Evolutionary conservation across 169 alveolate species (phyloP).

Genomic region (Blepharisma undulans): DNA sequence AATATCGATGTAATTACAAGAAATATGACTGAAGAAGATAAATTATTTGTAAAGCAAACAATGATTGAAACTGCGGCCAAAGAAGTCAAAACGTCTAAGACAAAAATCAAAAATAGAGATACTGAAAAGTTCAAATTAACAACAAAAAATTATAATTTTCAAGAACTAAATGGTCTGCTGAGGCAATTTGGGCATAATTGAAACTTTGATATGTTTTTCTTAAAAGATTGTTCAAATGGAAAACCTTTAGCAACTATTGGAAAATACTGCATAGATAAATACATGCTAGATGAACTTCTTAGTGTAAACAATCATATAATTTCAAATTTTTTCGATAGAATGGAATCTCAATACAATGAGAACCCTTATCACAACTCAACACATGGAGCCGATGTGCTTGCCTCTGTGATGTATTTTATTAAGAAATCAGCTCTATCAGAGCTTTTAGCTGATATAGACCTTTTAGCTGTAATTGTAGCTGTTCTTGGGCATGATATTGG

Average conservation of each 20-base stretch:
- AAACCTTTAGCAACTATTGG: not conserved
- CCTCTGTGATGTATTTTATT: constrained; percentile 26
- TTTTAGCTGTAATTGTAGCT: constrained; percentile 34
- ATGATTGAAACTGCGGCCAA: not conserved
- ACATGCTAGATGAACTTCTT: not conserved
- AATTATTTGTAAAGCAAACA: not conserved
- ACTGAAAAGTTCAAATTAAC: not conserved
- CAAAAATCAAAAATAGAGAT: not conserved
- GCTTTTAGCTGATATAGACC: constrained; percentile 35
- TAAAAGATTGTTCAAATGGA: not conserved
- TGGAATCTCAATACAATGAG: not conserved
- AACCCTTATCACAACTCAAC: constrained; percentile 56
- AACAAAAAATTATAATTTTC: no score
- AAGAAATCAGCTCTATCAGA: not conserved
- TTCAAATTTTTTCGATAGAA: not conserved
- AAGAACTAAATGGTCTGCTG: not conserved
- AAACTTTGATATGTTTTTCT: not conserved
- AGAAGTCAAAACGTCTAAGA: not conserved
- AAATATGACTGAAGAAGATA: not conserved
- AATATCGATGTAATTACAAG: not conserved
- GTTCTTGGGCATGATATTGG: constrained; percentile 73
- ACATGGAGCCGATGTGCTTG: constrained; percentile 52
- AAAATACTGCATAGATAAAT: not conserved
- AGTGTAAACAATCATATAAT: not conserved
- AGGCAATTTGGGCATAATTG: not conserved